Conservation (phyloP, 192 early-diverging fungal genomes). For the Coemansia sp. region DNA sequence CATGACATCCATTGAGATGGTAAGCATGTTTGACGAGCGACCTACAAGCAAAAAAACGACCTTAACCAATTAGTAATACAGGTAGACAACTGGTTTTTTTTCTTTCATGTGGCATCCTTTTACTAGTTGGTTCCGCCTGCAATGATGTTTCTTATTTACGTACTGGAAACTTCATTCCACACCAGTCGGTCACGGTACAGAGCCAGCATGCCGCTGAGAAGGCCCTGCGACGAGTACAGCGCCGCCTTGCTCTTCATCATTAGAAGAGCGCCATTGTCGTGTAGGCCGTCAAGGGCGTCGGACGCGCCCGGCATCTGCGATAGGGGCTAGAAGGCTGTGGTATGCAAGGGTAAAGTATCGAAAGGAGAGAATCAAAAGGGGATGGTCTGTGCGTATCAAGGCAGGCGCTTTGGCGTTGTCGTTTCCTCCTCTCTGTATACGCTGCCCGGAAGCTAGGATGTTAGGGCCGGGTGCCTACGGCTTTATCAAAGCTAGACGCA, state of each 20-base stretch:
- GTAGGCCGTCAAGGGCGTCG: conserved; percentile 27
- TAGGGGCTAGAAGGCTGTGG: not conserved
- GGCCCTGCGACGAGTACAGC: conserved; percentile 54
- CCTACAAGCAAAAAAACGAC: conserved; percentile 13
- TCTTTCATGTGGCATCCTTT: not conserved
- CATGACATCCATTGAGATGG: conserved; percentile 48
- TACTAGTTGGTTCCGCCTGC: not conserved
- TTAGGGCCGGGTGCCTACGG: not conserved
- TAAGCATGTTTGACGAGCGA: conserved; percentile 46
- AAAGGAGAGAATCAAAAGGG: not conserved
- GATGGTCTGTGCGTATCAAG: conserved; percentile 1
- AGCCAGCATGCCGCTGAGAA: conserved; percentile 45
- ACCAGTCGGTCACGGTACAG: conserved; percentile 38
- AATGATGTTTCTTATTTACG: conserved; percentile 6
- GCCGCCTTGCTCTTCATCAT: conserved; percentile 42
- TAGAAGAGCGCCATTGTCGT: conserved; percentile 10
- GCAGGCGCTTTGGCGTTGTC: too few relatives aligned
- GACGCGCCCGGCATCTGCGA: conserved; percentile 35
- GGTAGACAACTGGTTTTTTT: not conserved
- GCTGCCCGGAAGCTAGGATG: not conserved
- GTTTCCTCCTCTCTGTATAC: too few relatives aligned
- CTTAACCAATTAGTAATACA: not conserved
- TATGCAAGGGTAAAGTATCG: not conserved
- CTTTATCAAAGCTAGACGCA: too few relatives aligned
- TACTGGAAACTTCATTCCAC: conserved; percentile 51